phyloP scores from a whole-genome alignment of 1,139 yeast genomes.

The Pneumocystis wakefieldiae region DNA sequence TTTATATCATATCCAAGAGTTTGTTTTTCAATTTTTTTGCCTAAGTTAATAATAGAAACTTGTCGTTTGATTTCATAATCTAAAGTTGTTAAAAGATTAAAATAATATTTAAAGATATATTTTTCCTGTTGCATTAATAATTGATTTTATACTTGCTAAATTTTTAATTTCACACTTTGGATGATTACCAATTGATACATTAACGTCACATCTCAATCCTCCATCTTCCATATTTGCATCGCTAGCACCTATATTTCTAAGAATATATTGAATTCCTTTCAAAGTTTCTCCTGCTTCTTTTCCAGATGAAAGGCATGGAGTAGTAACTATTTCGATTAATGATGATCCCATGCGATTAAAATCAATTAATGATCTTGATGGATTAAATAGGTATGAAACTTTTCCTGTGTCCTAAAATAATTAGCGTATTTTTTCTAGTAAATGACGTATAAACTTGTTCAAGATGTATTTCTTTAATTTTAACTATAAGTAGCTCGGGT shows the following conservation, averaged over 20 bases:
- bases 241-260: conserved; percentile 56
- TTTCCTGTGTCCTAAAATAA: conserved; percentile 59
- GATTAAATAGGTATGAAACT: conserved; percentile 38
- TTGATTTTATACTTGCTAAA: conserved; percentile 69
- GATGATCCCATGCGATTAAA: conserved; percentile 77
- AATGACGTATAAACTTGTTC: conserved; percentile 36
- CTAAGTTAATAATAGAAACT: conserved; percentile 27
- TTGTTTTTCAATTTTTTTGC: conserved; percentile 37
- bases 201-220: conserved; percentile 89
- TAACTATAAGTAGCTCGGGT: conserved; percentile 14
- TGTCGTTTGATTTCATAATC: conserved; percentile 64
- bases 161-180: conserved; percentile 80
- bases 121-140: conserved; percentile 47
- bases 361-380: conserved; percentile 36
- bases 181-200: conserved; percentile 57
- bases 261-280: conserved; percentile 59
- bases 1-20: conserved; percentile 89
- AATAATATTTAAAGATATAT: not conserved
- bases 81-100: not conserved
- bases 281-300: conserved; percentile 65
- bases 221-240: conserved; percentile 89
- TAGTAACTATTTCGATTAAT: conserved; percentile 76
- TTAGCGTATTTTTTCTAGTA: not conserved
- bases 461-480: conserved; percentile 62
- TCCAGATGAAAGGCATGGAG: conserved; percentile 63